These are phyloP conservation scores for Rheum nobile DNA, from an alignment of 148 eudicot genomes.

Conservation along the genomic window DNA sequence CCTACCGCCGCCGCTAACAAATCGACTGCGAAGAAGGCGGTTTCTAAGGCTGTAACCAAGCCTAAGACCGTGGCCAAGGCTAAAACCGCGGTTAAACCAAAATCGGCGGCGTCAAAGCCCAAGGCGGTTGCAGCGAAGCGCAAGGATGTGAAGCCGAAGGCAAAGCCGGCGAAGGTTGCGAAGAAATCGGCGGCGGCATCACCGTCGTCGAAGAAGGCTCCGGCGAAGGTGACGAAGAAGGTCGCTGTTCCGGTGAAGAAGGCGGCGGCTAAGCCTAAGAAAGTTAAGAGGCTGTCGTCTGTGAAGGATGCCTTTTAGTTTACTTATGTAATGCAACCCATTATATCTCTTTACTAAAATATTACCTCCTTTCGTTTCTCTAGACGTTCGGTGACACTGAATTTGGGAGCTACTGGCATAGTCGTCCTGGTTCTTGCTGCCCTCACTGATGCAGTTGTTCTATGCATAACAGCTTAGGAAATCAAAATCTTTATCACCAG, in stretches of 20 bases:
- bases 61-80: too few species aligned
- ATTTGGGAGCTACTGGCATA: slow-evolving; percentile 70
- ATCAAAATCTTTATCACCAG: background rate
- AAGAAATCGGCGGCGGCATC: background rate
- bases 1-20: background rate
- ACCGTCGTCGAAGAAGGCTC: background rate
- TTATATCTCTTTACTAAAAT: background rate
- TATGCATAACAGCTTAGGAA: slow-evolving; percentile 38
- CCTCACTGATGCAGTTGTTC: slow-evolving; percentile 54
- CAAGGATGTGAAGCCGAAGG: background rate
- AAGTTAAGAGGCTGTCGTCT: background rate
- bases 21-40: background rate
- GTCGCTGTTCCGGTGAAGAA: background rate
- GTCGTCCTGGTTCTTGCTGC: slow-evolving; percentile 61
- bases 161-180: background rate
- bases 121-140: background rate
- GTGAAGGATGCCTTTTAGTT: too few species aligned
- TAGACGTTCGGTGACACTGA: slow-evolving; percentile 39
- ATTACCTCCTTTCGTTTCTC: slow-evolving; percentile 79
- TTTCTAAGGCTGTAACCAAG: background rate
- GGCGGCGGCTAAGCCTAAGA: background rate
- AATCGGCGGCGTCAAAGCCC: background rate
- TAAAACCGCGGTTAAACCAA: background rate
- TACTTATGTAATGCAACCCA: background rate
- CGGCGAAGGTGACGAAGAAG: background rate